Percentiles rank a stretch among this genome's conserved stretches.
Evolutionary conservation across 305 asterid species (phyloP).

Genomic region (Andrographis paniculata): DNA sequence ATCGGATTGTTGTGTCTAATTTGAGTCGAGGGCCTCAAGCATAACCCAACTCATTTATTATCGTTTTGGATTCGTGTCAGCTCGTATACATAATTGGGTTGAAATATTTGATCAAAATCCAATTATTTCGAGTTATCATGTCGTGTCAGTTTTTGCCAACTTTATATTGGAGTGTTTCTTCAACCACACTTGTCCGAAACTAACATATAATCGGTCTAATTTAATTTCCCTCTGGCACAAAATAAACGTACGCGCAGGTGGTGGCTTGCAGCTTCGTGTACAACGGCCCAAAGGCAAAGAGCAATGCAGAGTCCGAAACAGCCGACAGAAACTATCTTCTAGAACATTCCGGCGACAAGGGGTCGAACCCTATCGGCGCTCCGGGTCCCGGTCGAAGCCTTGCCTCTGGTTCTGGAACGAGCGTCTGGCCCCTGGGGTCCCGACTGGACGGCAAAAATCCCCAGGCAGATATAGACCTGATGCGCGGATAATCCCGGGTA

Average conservation of each 20-base stretch:
- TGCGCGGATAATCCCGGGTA: slow-evolving; percentile 1
- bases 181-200: too few relatives aligned
- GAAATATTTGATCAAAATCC: too few relatives aligned
- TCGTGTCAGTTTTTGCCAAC: too few relatives aligned
- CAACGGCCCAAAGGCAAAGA: slow-evolving; percentile 51
- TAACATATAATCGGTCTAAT: too few relatives aligned
- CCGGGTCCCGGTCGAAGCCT: background rate
- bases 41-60: too few relatives aligned
- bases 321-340: slow-evolving; percentile 27
- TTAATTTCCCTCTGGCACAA: too few relatives aligned
- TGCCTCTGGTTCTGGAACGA: background rate
- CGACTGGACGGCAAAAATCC: background rate
- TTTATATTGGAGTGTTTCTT: too few relatives aligned
- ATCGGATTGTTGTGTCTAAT: too few relatives aligned
- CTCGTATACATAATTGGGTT: too few relatives aligned
- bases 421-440: background rate
- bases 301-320: slow-evolving; percentile 31
- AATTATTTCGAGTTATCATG: too few relatives aligned
- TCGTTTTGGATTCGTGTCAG: too few relatives aligned
- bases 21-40: too few relatives aligned
- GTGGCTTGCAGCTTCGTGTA: slow-evolving; percentile 87
- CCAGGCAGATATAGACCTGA: slow-evolving; percentile 2
- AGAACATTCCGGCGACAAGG: slow-evolving; percentile 36
- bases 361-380: slow-evolving; percentile 4
- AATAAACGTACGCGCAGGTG: slow-evolving; percentile 34